phyloP scores from a whole-genome alignment of 495 filamentous ascomycete species.

The Xylaria longipes region DNA sequence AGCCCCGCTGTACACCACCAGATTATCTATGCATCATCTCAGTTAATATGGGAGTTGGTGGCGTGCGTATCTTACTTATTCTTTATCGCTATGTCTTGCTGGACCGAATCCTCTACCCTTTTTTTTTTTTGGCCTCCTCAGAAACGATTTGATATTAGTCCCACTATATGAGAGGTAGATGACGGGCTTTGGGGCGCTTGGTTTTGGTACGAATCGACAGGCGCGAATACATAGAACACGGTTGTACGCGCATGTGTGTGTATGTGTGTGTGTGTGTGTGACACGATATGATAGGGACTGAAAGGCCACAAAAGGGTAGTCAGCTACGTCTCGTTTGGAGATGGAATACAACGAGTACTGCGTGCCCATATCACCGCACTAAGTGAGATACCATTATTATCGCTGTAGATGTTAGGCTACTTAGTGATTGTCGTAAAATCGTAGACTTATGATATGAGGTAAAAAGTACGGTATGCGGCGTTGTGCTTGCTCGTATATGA shows the following conservation, averaged over 20 bases:
- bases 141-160: neutral
- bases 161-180: slow-evolving; percentile 13
- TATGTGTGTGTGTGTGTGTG: neutral
- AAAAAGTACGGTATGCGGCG: neutral
- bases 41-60: slow-evolving; percentile 21
- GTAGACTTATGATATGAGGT: neutral
- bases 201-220: neutral
- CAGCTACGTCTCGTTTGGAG: neutral
- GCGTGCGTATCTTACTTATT: neutral
- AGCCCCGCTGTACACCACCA: slow-evolving; percentile 17
- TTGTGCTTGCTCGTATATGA: neutral
- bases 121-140: neutral
- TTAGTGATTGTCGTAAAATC: neutral
- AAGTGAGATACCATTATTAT: neutral
- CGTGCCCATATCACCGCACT: neutral
- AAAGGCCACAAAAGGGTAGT: neutral
- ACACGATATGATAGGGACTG: neutral
- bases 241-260: no score
- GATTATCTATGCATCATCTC: slow-evolving; percentile 3
- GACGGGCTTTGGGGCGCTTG: neutral
- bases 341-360: neutral
- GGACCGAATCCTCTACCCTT: neutral
- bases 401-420: neutral
- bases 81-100: slow-evolving; percentile 7
- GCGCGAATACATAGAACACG: neutral